Evolutionary conservation across 306 rosid species (phyloP).

Genomic region (Inga laurina): DNA sequence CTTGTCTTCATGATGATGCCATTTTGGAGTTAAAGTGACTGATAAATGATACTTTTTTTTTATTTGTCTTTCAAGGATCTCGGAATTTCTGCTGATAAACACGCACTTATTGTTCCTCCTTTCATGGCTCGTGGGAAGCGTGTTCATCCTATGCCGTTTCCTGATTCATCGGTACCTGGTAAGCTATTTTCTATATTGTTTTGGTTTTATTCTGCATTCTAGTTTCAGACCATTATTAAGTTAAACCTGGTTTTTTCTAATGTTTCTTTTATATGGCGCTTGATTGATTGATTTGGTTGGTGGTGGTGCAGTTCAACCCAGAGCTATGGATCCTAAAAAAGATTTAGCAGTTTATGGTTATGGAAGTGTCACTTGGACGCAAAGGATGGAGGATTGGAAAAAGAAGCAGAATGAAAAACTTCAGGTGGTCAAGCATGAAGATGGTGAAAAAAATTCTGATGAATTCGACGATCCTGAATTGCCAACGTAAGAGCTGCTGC

Average conservation of each 20-base stretch:
- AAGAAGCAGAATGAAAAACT: slow-evolving; percentile 74
- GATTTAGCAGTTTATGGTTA: slow-evolving; percentile 85
- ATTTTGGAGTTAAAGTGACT: slow-evolving; percentile 26
- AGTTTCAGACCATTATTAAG: background rate
- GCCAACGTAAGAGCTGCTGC: slow-evolving; percentile 57
- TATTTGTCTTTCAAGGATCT: slow-evolving; percentile 49
- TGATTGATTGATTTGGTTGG: slow-evolving; percentile 27
- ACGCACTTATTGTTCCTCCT: slow-evolving; percentile 85
- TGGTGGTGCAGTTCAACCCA: slow-evolving; percentile 59
- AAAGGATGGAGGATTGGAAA: slow-evolving; percentile 91
- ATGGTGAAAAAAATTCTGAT: slow-evolving; percentile 45
- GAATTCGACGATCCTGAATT: slow-evolving; percentile 69
- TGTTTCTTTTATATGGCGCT: background rate
- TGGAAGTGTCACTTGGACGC: slow-evolving; percentile 95
- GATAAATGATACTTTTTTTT: background rate
- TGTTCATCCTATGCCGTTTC: slow-evolving; percentile 68
- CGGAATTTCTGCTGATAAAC: slow-evolving; percentile 85
- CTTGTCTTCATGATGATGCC: slow-evolving; percentile 8
- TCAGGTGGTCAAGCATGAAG: slow-evolving; percentile 71
- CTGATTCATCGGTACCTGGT: slow-evolving; percentile 62
- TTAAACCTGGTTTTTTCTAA: slow-evolving; percentile 3
- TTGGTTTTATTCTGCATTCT: background rate
- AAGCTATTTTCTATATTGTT: slow-evolving; percentile 24
- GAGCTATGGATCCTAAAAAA: slow-evolving; percentile 92
- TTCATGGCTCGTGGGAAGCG: slow-evolving; percentile 65